Percentiles rank a stretch among this genome's conserved stretches.
These are phyloP conservation scores for Aspergillus sp. DNA, from an alignment of 2,329 filamentous ascomycete genomes.

Conservation along the genomic window DNA sequence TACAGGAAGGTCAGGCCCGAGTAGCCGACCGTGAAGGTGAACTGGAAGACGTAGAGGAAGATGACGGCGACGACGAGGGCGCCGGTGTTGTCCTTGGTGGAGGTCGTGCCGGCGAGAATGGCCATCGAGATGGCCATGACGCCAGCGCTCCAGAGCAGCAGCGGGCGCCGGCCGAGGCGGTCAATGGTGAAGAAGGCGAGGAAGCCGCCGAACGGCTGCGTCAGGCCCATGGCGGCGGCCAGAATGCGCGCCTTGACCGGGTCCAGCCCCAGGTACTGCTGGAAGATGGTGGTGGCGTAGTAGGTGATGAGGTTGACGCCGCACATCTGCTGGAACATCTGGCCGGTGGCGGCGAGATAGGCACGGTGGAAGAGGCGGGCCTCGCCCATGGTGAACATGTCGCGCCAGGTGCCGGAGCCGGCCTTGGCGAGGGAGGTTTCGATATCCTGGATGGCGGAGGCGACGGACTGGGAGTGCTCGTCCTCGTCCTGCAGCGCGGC, in stretches of 20 bases:
- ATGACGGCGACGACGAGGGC: slow-evolving; percentile 53
- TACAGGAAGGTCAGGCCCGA: slow-evolving; percentile 60
- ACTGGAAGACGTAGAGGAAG: slow-evolving; percentile 60
- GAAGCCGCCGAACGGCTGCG: slow-evolving; percentile 38
- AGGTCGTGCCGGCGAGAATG: slow-evolving; percentile 51
- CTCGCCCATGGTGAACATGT: slow-evolving; percentile 37
- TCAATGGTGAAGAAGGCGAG: slow-evolving; percentile 49
- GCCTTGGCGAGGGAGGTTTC: slow-evolving; percentile 40
- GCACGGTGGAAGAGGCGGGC: slow-evolving; percentile 35
- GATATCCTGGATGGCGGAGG: slow-evolving; percentile 39
- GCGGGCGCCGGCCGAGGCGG: slow-evolving; percentile 34
- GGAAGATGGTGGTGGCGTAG: slow-evolving; percentile 37
- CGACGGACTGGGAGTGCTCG: slow-evolving; percentile 35
- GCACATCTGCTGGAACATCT: slow-evolving; percentile 38
- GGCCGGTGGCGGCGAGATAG: slow-evolving; percentile 30
- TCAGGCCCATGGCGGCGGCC: slow-evolving; percentile 28
- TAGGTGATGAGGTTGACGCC: slow-evolving; percentile 37
- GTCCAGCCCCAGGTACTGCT: slow-evolving; percentile 28
- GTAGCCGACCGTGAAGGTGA: slow-evolving; percentile 60
- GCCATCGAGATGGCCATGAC: slow-evolving; percentile 6
- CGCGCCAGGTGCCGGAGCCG: slow-evolving; percentile 29
- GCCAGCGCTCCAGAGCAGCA: slow-evolving; percentile 22
- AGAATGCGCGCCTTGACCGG: slow-evolving; percentile 24
- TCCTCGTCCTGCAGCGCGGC: slow-evolving; percentile 36
- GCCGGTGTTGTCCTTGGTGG: slow-evolving; percentile 39